These are phyloP conservation scores for Isatis lusitanica DNA, from an alignment of 441 rosid species.

Conservation along the genomic window DNA sequence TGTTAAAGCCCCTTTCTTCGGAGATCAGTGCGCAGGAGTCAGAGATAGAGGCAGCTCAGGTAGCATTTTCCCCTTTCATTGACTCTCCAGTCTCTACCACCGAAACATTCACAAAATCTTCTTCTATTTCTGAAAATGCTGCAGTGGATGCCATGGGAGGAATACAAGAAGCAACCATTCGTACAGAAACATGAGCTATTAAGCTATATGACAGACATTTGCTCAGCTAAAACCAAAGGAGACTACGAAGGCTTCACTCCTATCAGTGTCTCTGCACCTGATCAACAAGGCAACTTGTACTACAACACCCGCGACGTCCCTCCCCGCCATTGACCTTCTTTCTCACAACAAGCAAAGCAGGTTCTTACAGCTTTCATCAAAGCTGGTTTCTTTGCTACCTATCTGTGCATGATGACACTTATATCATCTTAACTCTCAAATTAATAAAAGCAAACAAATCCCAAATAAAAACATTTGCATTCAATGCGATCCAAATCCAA, in stretches of 20 bases:
- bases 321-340: conserved; percentile 14
- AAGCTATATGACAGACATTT: conserved; percentile 46
- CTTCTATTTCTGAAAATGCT: conserved; percentile 20
- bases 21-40: conserved; percentile 67
- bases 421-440: conserved; percentile 9
- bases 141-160: conserved; percentile 89
- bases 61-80: conserved; percentile 22
- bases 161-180: conserved; percentile 56
- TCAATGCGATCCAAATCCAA: conserved; percentile 21
- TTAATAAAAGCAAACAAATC: neutral
- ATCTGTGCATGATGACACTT: conserved; percentile 14
- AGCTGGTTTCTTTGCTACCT: conserved; percentile 14
- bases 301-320: conserved; percentile 40
- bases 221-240: conserved; percentile 54
- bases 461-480: conserved; percentile 17
- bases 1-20: conserved; percentile 68
- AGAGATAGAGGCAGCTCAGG: conserved; percentile 83
- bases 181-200: conserved; percentile 49
- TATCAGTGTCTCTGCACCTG: conserved; percentile 37
- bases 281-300: conserved; percentile 44
- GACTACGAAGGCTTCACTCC: conserved; percentile 64
- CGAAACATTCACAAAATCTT: conserved; percentile 2
- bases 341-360: neutral
- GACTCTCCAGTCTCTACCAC: neutral
- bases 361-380: neutral